Base-by-base conservation (phyloP, 768 basidiomycete species). In the Kwoniella botswanensis region DNA sequence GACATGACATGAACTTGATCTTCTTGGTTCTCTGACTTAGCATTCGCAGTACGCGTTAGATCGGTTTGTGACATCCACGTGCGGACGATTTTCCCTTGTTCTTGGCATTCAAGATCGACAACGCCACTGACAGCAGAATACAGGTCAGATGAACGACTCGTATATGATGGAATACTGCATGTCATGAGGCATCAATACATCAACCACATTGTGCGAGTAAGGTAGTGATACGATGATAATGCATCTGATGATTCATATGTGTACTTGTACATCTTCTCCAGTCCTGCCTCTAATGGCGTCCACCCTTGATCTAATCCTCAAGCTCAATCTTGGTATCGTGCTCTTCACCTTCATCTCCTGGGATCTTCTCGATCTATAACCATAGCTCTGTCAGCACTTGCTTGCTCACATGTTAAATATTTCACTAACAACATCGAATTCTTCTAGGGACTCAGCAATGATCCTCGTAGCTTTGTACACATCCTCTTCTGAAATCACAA, bases 401-500 rank as follows among this genome's bases (percentile, higher is more conserved):
- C 35, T 35, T 35, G 3, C 35, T 35, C 35, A 35, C 35, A 35
- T 35, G 4, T 35, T 6, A 35, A 7, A 35, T 35, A 35, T 7
- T 4, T 4, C 12, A 82, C 79, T 68, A 43, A 92, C 91, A 82
- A 86, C 85, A 82, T 98, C 96, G 57, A 98, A 87, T 79, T 97
- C 94, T 12, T 85, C 83, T 57, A 98, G 85, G 63, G 89, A 90
- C 75, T 92, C 88, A 22, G 88, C 89, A 78, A 99, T 93, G 67
- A 92, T 89, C 67, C 82, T 84, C 15, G 97, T 87, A 22, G 90
- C 91, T 82, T 88, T 89, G 82, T 86, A 86, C 71, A 98, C 80
- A 71, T 97, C 93, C 21, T 88, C 89, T 78, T 97, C 93, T n/a
- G 89, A 86, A 69, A 99, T 99, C 72, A 98, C 93, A 65, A 99